Base-by-base conservation (phyloP, 805 yeast species). In the Myxozyma neglecta region DNA sequence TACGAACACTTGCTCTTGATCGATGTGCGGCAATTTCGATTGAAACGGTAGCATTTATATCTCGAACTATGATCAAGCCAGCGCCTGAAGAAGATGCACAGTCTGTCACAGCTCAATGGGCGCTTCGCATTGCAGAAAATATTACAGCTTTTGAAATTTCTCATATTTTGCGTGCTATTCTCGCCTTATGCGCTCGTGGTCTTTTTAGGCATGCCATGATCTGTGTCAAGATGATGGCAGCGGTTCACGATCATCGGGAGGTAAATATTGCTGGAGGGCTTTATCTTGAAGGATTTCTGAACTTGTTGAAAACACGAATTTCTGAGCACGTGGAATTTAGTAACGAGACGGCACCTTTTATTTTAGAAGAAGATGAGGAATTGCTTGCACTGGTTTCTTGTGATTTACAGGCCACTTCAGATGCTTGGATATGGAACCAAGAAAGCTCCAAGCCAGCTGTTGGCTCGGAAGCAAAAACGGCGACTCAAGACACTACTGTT, bases 331-430 rank as follows among this genome's bases (percentile, higher is more conserved):
- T 18, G 6, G 35, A 24, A 6, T 10, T 8, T 14, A 37, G 14
- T 13, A 54, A 44, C n/a, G 42, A 42, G 10, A 47, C 47, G 7
- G 40, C 55, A 34, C 49, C 53, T 16, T 59, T 44, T 40, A 29
- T 35, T 16, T 29, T 60, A 34, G 67, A 60, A 39, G 48, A 55
- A 6, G 67, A 64, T 39, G 67, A 64, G 42, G 60, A 49, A 45
- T 18, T 59, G 52, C 8, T 59, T 32, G 66, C 67, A 45, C 34
- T 60, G 45, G 32, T 67, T 13, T 65, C 82, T 74, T 85, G 83
- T 72, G 68, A 84, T 85, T 49, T 83, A 74, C 67, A 64, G 40
- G 66, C 60, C 8, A 44, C 50, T 24, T 18, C 67, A 35, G 56
- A 55, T 20, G 45, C 60, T 7, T 64, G 67, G 67, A 58, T 64